These are phyloP conservation scores for Globisporangium takayamanum DNA, from an alignment of 352 stramenopile genomes.

Conservation along the genomic window DNA sequence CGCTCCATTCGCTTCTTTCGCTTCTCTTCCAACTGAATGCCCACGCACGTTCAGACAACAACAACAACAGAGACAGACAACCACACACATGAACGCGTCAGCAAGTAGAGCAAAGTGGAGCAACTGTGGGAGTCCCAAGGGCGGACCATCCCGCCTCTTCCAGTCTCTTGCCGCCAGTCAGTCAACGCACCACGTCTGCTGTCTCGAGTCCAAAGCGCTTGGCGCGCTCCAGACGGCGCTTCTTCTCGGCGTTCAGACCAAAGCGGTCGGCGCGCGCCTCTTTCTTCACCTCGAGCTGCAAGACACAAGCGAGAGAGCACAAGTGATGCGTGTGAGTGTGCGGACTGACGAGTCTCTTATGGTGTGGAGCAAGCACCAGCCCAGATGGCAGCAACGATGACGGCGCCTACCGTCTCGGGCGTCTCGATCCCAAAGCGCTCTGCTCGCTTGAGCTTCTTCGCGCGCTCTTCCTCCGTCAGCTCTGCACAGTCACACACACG, in stretches of 20 bases:
- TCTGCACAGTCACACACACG: neutral
- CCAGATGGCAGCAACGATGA: neutral
- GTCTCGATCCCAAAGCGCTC: conserved; percentile 79
- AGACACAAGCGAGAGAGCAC: conserved; percentile 2
- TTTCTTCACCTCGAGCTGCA: conserved; percentile 80
- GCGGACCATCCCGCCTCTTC: neutral
- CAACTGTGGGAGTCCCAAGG: neutral
- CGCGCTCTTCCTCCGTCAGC: conserved; percentile 33
- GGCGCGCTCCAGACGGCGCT: conserved; percentile 72
- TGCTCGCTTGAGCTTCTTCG: conserved; percentile 70
- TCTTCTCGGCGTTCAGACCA: conserved; percentile 74
- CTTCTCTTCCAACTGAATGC: conserved; percentile 59
- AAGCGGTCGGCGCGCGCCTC: conserved; percentile 72
- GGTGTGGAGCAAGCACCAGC: neutral
- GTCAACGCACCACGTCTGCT: conserved; percentile 56
- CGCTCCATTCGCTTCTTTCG: conserved; percentile 67
- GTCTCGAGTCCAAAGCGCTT: conserved; percentile 84
- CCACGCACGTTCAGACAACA: conserved; percentile 11
- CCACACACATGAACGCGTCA: neutral
- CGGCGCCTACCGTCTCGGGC: conserved; percentile 47
- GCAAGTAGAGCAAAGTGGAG: neutral
- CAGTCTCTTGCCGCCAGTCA: neutral
- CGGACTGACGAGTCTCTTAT: conserved; percentile 3
- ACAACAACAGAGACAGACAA: neutral
- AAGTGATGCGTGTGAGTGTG: neutral